These are phyloP conservation scores for Colletotrichum sp. DNA, from an alignment of 2,329 filamentous ascomycete species.

Conservation along the genomic window DNA sequence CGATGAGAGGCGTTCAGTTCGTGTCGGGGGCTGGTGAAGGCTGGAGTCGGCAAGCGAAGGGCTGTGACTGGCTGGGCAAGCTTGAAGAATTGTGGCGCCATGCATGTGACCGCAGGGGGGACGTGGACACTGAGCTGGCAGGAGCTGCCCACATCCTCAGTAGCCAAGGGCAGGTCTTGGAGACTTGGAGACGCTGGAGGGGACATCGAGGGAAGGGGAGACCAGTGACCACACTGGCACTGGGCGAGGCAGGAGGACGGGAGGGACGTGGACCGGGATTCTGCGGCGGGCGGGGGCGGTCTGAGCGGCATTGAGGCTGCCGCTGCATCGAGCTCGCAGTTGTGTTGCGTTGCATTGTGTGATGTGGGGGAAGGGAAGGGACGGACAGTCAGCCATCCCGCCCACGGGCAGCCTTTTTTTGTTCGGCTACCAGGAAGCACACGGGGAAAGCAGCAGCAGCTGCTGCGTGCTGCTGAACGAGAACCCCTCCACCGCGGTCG, in stretches of 20 bases:
- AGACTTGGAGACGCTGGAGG: not conserved
- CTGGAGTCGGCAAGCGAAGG: not conserved
- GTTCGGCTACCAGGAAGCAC: constrained; percentile 7
- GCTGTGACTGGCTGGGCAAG: not conserved
- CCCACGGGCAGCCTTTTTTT: not conserved
- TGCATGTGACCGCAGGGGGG: constrained; percentile 18
- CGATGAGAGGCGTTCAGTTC: constrained; percentile 4
- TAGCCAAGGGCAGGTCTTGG: not conserved
- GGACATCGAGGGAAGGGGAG: not conserved
- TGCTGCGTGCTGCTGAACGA: not conserved
- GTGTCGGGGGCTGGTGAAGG: constrained; percentile 13
- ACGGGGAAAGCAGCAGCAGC: not conserved
- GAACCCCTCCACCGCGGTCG: constrained; percentile 6
- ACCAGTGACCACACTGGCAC: too few species aligned
- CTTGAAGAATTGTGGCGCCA: constrained; percentile 20
- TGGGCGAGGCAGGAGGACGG: not conserved
- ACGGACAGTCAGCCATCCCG: not conserved
- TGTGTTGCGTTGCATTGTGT: not conserved
- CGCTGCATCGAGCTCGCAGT: not conserved
- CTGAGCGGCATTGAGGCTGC: constrained; percentile 3
- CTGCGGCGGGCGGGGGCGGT: not conserved
- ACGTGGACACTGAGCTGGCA: not conserved
- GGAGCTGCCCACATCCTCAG: not conserved
- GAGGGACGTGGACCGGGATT: not conserved
- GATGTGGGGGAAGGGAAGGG: not conserved